Evolutionary conservation across 129 eudicot genomes (phyloP).

Genomic region (Lactuca saligna): DNA sequence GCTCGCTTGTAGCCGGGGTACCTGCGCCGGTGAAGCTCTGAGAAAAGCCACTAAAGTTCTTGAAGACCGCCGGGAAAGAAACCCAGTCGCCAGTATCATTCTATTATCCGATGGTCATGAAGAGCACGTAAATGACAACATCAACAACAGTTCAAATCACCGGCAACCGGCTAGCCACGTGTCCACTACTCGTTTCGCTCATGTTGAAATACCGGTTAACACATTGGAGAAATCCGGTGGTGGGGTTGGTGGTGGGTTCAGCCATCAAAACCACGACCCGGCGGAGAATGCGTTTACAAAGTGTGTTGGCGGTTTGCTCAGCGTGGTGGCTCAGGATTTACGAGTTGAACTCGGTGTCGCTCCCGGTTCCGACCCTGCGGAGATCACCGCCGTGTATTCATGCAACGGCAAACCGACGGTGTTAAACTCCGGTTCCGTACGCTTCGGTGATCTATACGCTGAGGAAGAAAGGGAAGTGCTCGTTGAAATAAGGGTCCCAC

Average conservation of each 20-base stretch:
- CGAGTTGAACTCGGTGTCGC: slow-evolving; percentile 55
- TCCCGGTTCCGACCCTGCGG: slow-evolving; percentile 81
- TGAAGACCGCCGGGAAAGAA: slow-evolving; percentile 81
- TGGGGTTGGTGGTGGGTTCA: slow-evolving; percentile 31
- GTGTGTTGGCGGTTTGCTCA: slow-evolving; percentile 77
- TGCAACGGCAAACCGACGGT: slow-evolving; percentile 51
- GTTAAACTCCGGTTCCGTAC: slow-evolving; percentile 45
- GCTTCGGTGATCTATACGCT: slow-evolving; percentile 76
- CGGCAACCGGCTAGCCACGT: slow-evolving; percentile 36
- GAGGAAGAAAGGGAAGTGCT: slow-evolving; percentile 82
- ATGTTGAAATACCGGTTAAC: slow-evolving; percentile 82
- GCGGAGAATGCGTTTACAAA: slow-evolving; percentile 71
- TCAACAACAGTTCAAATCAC: slow-evolving; percentile 13
- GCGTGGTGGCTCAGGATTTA: slow-evolving; percentile 85
- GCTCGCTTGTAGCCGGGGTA: slow-evolving; percentile 55
- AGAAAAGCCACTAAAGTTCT: slow-evolving; percentile 68
- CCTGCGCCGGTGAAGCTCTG: slow-evolving; percentile 65
- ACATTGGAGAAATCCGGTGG: slow-evolving; percentile 45
- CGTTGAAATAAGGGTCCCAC: slow-evolving; percentile 66
- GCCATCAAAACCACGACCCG: slow-evolving; percentile 35
- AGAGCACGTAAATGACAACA: slow-evolving; percentile 23
- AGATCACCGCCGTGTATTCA: slow-evolving; percentile 72
- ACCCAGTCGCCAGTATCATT: slow-evolving; percentile 79
- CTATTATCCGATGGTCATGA: slow-evolving; percentile 83
- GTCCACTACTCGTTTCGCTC: slow-evolving; percentile 76